phyloP scores from a whole-genome alignment of 108 stramenopile genomes.

The Bacterosira constricta region DNA sequence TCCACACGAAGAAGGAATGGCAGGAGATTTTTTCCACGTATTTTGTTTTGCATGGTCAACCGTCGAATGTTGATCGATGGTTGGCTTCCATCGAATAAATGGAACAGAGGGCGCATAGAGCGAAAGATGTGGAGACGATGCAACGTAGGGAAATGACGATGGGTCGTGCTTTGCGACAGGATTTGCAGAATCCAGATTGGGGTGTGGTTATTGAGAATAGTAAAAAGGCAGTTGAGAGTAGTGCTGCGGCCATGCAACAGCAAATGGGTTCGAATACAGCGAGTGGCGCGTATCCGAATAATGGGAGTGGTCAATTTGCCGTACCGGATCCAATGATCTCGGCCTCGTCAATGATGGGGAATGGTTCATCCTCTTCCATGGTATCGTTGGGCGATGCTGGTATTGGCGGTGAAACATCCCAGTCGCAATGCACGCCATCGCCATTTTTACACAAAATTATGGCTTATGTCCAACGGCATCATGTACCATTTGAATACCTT shows the following conservation, averaged over 20 bases:
- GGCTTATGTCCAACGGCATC: constrained; percentile 66
- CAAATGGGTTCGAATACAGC: not conserved
- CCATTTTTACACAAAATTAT: constrained; percentile 77
- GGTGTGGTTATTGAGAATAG: constrained; percentile 79
- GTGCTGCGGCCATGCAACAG: too few relatives aligned
- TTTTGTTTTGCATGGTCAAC: constrained; percentile 66
- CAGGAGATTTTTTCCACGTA: constrained; percentile 72
- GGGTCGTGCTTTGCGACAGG: constrained; percentile 71
- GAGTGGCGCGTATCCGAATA: not conserved
- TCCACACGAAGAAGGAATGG: constrained; percentile 89
- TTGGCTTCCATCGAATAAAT: constrained; percentile 81
- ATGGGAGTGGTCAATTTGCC: not conserved
- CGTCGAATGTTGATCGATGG: constrained; percentile 78
- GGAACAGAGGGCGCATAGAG: constrained; percentile 70
- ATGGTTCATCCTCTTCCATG: not conserved
- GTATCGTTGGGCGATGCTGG: not conserved
- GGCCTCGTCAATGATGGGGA: not conserved
- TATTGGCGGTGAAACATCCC: not conserved
- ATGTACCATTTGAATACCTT: constrained; percentile 85
- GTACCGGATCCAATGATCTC: not conserved
- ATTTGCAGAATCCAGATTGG: constrained; percentile 63
- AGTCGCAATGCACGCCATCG: constrained; percentile 35
- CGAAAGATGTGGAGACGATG: constrained; percentile 77
- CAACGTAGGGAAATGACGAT: constrained; percentile 83
- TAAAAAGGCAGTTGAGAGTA: too few relatives aligned